Base-by-base conservation (phyloP, 2,329 filamentous ascomycete genomes). In the Colletotrichum trifolii region DNA sequence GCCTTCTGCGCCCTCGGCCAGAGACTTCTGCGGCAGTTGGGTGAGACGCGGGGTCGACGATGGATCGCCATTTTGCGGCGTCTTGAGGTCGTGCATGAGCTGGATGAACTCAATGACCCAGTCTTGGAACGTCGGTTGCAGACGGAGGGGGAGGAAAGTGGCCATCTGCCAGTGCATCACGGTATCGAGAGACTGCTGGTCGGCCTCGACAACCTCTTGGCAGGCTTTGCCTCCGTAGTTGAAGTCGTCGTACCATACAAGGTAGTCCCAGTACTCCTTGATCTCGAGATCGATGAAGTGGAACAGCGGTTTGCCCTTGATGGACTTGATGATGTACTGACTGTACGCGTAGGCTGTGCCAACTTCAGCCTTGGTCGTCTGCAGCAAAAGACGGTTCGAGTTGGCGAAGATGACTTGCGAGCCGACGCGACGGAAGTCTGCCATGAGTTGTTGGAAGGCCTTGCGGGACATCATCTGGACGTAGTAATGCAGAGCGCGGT, bases 121-220 rank as follows among this genome's bases (percentile, higher is more conserved):
- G 71, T 97, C 90, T 67, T 94, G 87, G 81, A 99, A 99, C 9
- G 90, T 87, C 1, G 91, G 86, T 73, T 98, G 94, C 53, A 99
- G 83, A 5, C 91, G 89, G 1, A 81, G 76, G 0, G 96, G 96
- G 1, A 99, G 80, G 76, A 97, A 97, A 1, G 93, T 94, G 49
- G 89, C 91, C 74, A 99, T 91, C 76, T 99, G 96, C 96, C 96
- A 99, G 78, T 97, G 92, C 94, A 99, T 98, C 72, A 99, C 89
- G 10, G 92, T 96, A 71, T 97, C 91, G 12, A 98, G 85, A 3
- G 87, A 85, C 74, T 97, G 94, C 48, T 91, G 88, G 5, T 86
- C 82, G 6, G 79, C 78, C 71, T 95, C 93, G 8, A 91, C 84
- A 4, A 97, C 92, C 72, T 96, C 88, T 54, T 90, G 88, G 70